A percentile compares a stretch with the other conserved stretches of the same genome.
These are phyloP conservation scores for Raddia distichophylla DNA, from an alignment of 176 grass and related monocot species.

Conservation along the genomic window DNA sequence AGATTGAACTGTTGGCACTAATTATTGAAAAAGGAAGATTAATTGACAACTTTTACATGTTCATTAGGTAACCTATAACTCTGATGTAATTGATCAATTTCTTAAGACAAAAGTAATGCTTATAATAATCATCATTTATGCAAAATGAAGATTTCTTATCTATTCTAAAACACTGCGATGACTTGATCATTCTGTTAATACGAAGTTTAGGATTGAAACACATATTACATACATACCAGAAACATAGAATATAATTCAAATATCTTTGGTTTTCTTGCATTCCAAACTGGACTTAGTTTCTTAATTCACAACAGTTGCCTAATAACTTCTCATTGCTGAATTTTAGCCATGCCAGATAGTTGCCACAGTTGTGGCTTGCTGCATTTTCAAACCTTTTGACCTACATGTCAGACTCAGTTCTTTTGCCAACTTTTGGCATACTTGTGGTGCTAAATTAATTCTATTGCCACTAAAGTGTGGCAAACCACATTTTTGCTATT, in stretches of 20 bases:
- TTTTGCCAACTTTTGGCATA: no score
- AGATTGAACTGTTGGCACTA: background rate
- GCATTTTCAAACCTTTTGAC: no score
- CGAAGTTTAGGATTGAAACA: background rate
- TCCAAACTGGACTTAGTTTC: background rate
- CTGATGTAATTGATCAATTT: conserved; percentile 24
- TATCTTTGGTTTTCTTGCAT: background rate
- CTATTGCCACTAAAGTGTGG: no score
- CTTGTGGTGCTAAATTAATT: no score
- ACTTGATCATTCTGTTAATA: conserved; percentile 32
- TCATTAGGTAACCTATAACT: conserved; percentile 14
- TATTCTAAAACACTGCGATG: conserved; percentile 23
- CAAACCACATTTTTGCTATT: no score
- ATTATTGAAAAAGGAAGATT: conserved; percentile 1
- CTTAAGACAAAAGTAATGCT: background rate
- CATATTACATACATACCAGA: background rate
- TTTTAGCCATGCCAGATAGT: no score
- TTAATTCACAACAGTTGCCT: background rate
- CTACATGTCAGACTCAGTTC: no score
- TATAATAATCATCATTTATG: background rate
- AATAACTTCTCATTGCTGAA: no score
- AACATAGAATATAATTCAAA: background rate
- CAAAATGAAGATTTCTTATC: conserved; percentile 21
- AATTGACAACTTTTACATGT: background rate
- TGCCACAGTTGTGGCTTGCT: no score